Conservation (phyloP, 2,329 filamentous ascomycete species). For the Raffaelea albimanens region DNA sequence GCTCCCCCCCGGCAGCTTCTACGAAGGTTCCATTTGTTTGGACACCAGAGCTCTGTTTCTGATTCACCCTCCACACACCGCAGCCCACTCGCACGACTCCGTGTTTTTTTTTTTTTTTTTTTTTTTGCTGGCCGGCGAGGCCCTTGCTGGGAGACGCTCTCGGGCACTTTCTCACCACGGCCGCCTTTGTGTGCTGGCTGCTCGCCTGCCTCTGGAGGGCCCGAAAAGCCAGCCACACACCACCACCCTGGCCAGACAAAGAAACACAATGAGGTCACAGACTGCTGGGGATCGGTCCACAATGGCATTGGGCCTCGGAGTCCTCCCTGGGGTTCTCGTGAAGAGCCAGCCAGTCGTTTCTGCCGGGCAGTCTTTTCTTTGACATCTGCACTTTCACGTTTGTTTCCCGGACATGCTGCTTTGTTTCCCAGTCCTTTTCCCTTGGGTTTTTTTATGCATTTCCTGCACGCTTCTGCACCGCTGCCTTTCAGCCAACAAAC, state of each 20-base stretch:
- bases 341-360: not conserved
- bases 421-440: not conserved
- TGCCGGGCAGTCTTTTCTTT: not conserved
- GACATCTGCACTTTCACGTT: not conserved
- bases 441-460: not conserved
- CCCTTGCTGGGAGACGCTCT: no score
- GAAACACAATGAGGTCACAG: slow-evolving; percentile 5
- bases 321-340: not conserved
- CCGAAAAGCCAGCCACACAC: not conserved
- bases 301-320: not conserved
- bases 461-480: no score
- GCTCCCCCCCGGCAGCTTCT: not conserved
- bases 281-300: not conserved
- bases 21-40: not conserved
- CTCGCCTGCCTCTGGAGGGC: no score
- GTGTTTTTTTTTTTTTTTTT: no score
- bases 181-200: no score
- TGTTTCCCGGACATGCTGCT: not conserved
- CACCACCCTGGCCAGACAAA: slow-evolving; percentile 1
- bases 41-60: not conserved
- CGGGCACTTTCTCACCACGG: no score
- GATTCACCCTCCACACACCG: no score
- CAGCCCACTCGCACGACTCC: no score
- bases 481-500: no score
- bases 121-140: no score